A percentile compares a stretch with the other conserved stretches of the same genome.
Conservation (phyloP, 2,329 filamentous ascomycete species). For the Grosmannia clavigera region DNA sequence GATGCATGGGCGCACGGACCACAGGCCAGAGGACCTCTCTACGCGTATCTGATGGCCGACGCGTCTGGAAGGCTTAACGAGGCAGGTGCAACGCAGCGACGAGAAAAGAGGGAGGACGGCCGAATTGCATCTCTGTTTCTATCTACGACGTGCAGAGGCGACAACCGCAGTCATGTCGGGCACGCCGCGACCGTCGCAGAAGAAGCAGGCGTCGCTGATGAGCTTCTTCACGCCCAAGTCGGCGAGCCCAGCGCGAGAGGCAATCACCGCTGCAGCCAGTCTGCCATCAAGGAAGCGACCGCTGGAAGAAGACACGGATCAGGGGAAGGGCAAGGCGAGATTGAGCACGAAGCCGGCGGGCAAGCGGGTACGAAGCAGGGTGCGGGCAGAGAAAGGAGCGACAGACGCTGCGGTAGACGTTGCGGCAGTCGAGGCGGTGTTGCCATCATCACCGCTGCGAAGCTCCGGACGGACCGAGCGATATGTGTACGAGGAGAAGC, state of each 20-base stretch:
- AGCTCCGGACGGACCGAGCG: slow-evolving; percentile 33
- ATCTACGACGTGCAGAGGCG: too few relatives aligned
- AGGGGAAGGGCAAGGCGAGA: slow-evolving; percentile 20
- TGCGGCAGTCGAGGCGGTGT: slow-evolving; percentile 9
- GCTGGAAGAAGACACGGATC: slow-evolving; percentile 33
- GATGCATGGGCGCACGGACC: background rate
- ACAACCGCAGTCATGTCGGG: slow-evolving; percentile 20
- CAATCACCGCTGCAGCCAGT: slow-evolving; percentile 11
- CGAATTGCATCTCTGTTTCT: too few relatives aligned
- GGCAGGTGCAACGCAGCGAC: too few relatives aligned
- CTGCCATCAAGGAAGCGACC: slow-evolving; percentile 34
- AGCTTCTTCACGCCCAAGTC: slow-evolving; percentile 67
- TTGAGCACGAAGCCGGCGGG: background rate
- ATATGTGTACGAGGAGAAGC: slow-evolving; percentile 32
- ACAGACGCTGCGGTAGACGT: background rate
- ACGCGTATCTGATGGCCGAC: background rate
- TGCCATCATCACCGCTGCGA: slow-evolving; percentile 14
- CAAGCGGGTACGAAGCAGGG: slow-evolving; percentile 16
- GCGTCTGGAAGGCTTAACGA: too few relatives aligned
- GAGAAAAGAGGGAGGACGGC: too few relatives aligned
- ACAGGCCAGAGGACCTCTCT: background rate
- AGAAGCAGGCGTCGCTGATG: slow-evolving; percentile 72
- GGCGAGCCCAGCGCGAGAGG: slow-evolving; percentile 12
- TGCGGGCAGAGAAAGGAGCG: too few relatives aligned
- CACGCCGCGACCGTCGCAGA: slow-evolving; percentile 30